Evolutionary conservation across 176 grass and related monocot genomes (phyloP).

Genomic region (Puya raimondii): DNA sequence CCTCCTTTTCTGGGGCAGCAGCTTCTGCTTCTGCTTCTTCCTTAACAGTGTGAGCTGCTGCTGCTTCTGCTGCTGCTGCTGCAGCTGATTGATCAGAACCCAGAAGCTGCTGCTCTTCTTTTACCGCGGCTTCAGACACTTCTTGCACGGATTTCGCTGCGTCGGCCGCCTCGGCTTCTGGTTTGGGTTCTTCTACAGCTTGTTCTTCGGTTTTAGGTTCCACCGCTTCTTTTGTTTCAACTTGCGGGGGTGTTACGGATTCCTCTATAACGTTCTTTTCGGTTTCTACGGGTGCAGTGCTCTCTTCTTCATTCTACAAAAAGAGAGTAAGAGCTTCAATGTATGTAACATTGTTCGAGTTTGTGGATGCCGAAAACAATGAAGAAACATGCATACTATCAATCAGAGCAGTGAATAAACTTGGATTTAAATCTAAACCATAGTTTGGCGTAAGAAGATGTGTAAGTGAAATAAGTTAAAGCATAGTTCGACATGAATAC

Average conservation of each 20-base stretch:
- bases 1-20: background rate
- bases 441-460: no score
- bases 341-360: background rate
- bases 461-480: background rate
- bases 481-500: background rate
- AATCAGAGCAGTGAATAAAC: no score
- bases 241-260: background rate
- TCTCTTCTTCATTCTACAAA: slow-evolving; percentile 18
- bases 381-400: background rate
- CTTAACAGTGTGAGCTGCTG: background rate
- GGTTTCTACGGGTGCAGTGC: background rate
- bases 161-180: background rate
- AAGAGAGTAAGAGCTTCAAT: background rate
- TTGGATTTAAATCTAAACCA: no score
- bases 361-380: background rate
- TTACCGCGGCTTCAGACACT: background rate
- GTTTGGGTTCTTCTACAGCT: background rate
- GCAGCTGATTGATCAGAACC: slow-evolving; percentile 3
- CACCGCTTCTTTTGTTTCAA: slow-evolving; percentile 3
- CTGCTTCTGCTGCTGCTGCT: background rate
- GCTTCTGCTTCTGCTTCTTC: background rate
- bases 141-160: background rate
- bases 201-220: background rate
- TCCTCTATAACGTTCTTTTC: slow-evolving; percentile 7
- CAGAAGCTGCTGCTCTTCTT: slow-evolving; percentile 8